Evolutionary conservation across 75 land plant species (phyloP), one percentile per base, ranked within the genome.

Genomic region (Cryptomeria japonica): DNA sequence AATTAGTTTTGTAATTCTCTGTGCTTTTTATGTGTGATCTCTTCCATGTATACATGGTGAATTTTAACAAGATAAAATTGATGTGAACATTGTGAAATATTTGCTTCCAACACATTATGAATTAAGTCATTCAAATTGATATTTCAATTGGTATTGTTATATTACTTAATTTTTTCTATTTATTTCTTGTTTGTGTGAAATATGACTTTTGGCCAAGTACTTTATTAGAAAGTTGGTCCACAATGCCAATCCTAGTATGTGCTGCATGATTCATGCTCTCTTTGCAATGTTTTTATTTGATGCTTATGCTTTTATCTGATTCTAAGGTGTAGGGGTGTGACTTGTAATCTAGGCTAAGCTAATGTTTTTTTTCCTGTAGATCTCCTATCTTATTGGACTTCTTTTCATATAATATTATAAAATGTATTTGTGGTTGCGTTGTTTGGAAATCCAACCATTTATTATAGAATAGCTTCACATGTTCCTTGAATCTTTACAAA

Each of bases 401-500:
- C 42, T 79, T 79, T 41, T 79, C 82, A 39, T 8, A 41, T 38
- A 37, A 19, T 19, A 39, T 78, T 8, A 41, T 38, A 37, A 19
- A 39, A 39, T 78, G 80, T 9, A 16, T 19, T 18, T 78, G 38
- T 38, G 39, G 46, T 79, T 79, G 44, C 25, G 22, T 10, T 79
- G 4, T 39, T 19, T 38, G 19, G 31, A 41, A 19, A 68, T 73
- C 19, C 87, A 77, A 38, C 13, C 19, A 38, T 88, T 85, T 80
- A 10, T 14, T 8, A 76, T 84, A 85, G 38, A 77, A 87, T 84
- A 46, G 34, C 46, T 87, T 87, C 37, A 36, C 85, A 41, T 83
- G 13, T 25, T 86, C 80, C 34, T n/a, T 34, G 34, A 75, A 25
- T 25, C 77, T 34, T 46, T 82, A 32, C 49, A 22, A 84, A 53